Evolutionary conservation across 345 rosid genomes (phyloP), one percentile per base, ranked within the genome.

Genomic region (Arabis hirsuta): DNA sequence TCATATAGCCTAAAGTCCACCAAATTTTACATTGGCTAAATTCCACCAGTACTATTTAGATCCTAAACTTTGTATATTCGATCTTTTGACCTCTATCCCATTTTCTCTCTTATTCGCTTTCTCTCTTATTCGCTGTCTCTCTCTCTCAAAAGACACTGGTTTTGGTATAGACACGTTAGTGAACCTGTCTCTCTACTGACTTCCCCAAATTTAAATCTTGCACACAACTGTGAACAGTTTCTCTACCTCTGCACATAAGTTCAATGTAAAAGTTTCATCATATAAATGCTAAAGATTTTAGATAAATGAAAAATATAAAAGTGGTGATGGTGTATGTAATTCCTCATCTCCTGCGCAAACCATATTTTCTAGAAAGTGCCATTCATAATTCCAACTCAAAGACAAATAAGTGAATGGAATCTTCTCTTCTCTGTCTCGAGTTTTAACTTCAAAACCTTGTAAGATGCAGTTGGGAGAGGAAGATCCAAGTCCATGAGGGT

Each of bases 381-480:
- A 67, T 60, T 22, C 32, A 36, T 22, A 67, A 43, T 59, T 52
- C 68, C 62, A 74, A 59, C 78, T 74, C 67, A 58, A 36, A 32
- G 27, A 52, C 7, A 36, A 36, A 2, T 22, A 9, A 58, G 62
- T 50, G 67, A 50, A 43, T n/a, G 47, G 61, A 74, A 67, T 59
- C 55, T 61, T 58, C 41, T 36, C 41, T 36, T 19, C 45, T 52
- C 29, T 58, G 31, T 66, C 55, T 44, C 41, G 78, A 67, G 57
- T 43, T 60, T 4, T 67, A 44, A 52, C 55, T 74, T 55, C 63
- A 61, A 75, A 75, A 75, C 64, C 74, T 68, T 68, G 69, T 34
- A 9, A 38, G 71, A 48, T 29, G 16, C 47, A 63, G 59, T 42
- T 41, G 45, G 42, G 50, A 43, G 46, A 54, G 16, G 56, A 54